These are phyloP conservation scores for Alternaria sp. DNA, from an alignment of 2,329 filamentous ascomycete species.

Conservation along the genomic window DNA sequence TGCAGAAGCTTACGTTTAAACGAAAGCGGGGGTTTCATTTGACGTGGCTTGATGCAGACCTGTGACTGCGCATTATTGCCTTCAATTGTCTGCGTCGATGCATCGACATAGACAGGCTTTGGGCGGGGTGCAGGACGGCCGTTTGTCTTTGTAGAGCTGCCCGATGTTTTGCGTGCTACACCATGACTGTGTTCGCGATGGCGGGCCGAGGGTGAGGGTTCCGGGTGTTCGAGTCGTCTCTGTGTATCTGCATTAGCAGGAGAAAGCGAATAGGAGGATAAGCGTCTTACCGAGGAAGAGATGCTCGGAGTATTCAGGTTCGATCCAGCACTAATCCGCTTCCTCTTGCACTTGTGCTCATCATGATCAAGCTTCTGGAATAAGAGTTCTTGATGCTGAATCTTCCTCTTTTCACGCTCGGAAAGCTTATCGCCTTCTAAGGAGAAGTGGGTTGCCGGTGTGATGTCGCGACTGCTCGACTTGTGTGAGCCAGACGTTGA, in stretches of 20 bases:
- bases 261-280: constrained; percentile 22
- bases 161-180: constrained; percentile 48
- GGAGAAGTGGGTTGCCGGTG: constrained; percentile 63
- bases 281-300: constrained; percentile 52
- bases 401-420: constrained; percentile 68
- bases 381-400: constrained; percentile 68
- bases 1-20: constrained; percentile 52
- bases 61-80: constrained; percentile 22
- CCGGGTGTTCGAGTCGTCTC: constrained; percentile 50
- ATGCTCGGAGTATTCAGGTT: constrained; percentile 61
- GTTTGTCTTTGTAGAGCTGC: constrained; percentile 53
- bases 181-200: constrained; percentile 49
- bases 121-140: constrained; percentile 39
- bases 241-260: constrained; percentile 38
- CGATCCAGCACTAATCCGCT: constrained; percentile 65
- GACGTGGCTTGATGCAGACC: constrained; percentile 26
- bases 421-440: constrained; percentile 63
- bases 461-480: constrained; percentile 68
- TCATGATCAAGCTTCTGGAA: constrained; percentile 69
- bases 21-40: constrained; percentile 45
- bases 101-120: constrained; percentile 46
- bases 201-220: constrained; percentile 48
- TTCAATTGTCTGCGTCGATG: constrained; percentile 47
- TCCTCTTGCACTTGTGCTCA: constrained; percentile 62
- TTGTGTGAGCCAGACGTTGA: constrained; percentile 66